Conservation (phyloP, 345 rosid genomes). For the Balakata baccata region DNA sequence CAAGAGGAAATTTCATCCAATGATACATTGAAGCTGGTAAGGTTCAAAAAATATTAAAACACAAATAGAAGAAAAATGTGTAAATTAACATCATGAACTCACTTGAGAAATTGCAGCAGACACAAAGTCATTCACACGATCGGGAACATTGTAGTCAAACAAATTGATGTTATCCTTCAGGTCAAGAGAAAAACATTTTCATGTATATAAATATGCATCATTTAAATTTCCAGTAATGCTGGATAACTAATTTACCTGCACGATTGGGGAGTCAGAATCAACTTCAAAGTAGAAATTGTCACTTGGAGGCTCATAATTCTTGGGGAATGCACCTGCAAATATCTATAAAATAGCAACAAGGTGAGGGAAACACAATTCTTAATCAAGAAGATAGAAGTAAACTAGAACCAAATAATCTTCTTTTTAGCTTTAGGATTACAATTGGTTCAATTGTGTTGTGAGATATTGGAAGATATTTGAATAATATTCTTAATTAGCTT, state of each 20-base stretch:
- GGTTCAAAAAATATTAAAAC: not conserved
- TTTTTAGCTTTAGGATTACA: not conserved
- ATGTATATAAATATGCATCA: conserved; percentile 4
- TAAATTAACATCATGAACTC: conserved; percentile 11
- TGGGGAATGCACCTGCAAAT: conserved; percentile 50
- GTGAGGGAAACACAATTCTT: not conserved
- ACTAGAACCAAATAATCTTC: not conserved
- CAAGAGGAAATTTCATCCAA: not conserved
- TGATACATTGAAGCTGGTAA: conserved; percentile 6
- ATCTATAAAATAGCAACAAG: conserved; percentile 29
- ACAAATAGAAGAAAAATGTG: not conserved
- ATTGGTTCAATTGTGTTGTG: not conserved
- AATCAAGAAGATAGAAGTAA: not conserved
- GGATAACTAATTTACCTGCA: conserved; percentile 38
- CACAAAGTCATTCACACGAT: conserved; percentile 47
- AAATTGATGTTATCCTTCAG: conserved; percentile 43
- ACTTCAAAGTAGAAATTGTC: conserved; percentile 46
- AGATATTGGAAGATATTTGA: no score
- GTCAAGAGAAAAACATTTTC: conserved; percentile 7
- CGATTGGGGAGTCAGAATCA: conserved; percentile 38
- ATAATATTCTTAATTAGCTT: no score
- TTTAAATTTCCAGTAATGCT: not conserved
- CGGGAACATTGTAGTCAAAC: conserved; percentile 56
- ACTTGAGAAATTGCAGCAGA: conserved; percentile 51
- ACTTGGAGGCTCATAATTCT: conserved; percentile 52